Evolutionary conservation across 331 rosid genomes (phyloP).

Genomic region (Rosa hybrid): DNA sequence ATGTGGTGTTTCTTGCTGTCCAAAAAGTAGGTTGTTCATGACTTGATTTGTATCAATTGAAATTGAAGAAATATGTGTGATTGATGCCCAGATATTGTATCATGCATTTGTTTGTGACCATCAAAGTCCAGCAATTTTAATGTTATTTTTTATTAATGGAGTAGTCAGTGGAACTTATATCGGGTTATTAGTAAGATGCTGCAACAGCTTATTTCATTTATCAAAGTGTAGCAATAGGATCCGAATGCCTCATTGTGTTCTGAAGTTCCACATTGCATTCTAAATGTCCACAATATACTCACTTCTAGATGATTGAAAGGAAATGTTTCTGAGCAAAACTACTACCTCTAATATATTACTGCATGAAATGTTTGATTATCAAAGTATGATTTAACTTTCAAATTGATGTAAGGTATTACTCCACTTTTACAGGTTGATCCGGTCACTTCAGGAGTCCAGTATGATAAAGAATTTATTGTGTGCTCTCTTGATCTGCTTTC

Average conservation of each 20-base stretch:
- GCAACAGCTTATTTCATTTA: background rate
- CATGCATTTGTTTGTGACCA: background rate
- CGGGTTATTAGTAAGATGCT: background rate
- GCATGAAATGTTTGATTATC: background rate
- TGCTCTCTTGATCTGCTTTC: slow-evolving; percentile 98
- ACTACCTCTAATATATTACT: background rate
- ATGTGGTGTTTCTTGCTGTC: background rate
- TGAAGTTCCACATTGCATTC: slow-evolving; percentile 1
- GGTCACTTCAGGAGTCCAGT: slow-evolving; percentile 74
- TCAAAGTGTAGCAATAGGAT: background rate
- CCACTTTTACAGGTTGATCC: slow-evolving; percentile 74
- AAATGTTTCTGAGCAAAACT: background rate
- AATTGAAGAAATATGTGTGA: background rate
- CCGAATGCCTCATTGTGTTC: background rate
- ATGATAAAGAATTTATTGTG: slow-evolving; percentile 90
- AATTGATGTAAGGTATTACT: slow-evolving; percentile 18
- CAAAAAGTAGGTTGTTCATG: background rate
- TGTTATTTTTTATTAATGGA: background rate
- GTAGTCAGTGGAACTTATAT: background rate
- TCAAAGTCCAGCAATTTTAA: background rate
- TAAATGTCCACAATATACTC: background rate
- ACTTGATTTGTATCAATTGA: background rate
- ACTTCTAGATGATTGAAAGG: background rate
- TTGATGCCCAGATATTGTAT: background rate
- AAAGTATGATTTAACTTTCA: slow-evolving; percentile 19